Evolutionary conservation across 805 yeast species (phyloP).

Genomic region (Candida vartiovaarae): DNA sequence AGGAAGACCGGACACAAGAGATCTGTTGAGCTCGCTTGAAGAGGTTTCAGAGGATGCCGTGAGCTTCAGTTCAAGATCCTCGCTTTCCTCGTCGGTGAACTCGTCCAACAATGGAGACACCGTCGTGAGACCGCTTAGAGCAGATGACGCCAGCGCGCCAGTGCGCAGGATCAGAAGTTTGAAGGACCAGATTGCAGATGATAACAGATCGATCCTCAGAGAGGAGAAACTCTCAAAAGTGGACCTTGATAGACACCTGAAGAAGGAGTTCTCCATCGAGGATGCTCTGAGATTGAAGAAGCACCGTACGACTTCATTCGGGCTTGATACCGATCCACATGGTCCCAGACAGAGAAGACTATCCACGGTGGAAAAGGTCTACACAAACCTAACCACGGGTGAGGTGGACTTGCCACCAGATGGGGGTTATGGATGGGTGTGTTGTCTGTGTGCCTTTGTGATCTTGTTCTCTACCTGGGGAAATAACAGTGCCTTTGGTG

Average conservation of each 20-base stretch:
- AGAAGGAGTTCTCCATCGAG: conserved; percentile 12
- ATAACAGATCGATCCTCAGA: conserved; percentile 7
- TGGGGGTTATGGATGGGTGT: conserved; percentile 66
- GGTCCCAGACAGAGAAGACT: background rate
- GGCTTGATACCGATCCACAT: background rate
- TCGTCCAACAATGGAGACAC: conserved; percentile 1
- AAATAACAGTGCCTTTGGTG: conserved; percentile 49
- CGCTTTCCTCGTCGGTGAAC: conserved; percentile 9
- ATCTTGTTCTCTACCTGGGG: conserved; percentile 68
- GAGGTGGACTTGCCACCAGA: conserved; percentile 42
- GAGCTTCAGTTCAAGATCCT: conserved; percentile 3
- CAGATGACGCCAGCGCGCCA: background rate
- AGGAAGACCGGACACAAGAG: no score
- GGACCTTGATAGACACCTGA: conserved; percentile 9
- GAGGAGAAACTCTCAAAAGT: conserved; percentile 8
- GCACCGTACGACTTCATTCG: background rate
- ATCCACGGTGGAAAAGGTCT: conserved; percentile 23
- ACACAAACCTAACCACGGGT: conserved; percentile 30
- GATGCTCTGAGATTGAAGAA: conserved; percentile 10
- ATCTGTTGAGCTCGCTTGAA: no score
- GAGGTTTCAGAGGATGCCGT: background rate
- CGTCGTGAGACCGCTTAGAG: conserved; percentile 2
- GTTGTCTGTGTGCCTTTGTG: conserved; percentile 41
- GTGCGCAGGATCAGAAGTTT: conserved; percentile 8
- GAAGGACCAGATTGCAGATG: conserved; percentile 10